Evolutionary conservation across 352 stramenopile species (phyloP).

Genomic region (Poterioochromonas sp.): DNA sequence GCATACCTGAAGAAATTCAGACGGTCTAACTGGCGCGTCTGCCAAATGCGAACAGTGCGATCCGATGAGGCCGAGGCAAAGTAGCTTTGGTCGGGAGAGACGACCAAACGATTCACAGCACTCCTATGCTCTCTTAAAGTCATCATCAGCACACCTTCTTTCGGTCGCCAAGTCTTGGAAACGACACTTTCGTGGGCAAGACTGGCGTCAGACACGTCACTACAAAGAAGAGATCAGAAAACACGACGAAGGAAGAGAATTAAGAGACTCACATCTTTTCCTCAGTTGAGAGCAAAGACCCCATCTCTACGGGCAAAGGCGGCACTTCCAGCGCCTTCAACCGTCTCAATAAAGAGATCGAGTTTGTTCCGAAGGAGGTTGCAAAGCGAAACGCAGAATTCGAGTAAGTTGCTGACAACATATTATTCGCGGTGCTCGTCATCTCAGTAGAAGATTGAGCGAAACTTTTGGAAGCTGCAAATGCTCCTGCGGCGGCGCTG

Average conservation of each 20-base stretch:
- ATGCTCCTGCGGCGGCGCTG: too few species aligned
- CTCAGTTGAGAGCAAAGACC: constrained; percentile 40
- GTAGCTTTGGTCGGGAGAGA: constrained; percentile 87
- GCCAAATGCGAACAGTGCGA: constrained; percentile 86
- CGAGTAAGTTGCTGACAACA: too few species aligned
- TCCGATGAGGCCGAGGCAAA: constrained; percentile 89
- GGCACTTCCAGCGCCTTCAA: constrained; percentile 79
- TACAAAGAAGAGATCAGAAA: background rate
- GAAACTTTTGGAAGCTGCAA: too few species aligned
- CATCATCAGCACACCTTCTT: constrained; percentile 57
- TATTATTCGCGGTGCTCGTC: too few species aligned
- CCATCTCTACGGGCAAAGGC: constrained; percentile 75
- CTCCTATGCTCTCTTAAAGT: constrained; percentile 78
- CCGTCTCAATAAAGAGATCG: constrained; percentile 52
- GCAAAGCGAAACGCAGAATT: background rate
- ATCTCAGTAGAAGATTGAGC: too few species aligned
- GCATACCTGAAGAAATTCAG: background rate
- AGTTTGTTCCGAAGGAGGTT: background rate
- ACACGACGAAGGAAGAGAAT: background rate
- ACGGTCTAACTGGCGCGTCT: background rate
- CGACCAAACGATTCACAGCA: constrained; percentile 78
- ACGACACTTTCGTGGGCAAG: background rate
- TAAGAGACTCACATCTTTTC: background rate
- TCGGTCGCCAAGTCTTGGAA: constrained; percentile 49
- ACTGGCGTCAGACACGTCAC: background rate